Base-by-base conservation (phyloP, 2,329 filamentous ascomycete genomes). In the Bipolaris cookei region DNA sequence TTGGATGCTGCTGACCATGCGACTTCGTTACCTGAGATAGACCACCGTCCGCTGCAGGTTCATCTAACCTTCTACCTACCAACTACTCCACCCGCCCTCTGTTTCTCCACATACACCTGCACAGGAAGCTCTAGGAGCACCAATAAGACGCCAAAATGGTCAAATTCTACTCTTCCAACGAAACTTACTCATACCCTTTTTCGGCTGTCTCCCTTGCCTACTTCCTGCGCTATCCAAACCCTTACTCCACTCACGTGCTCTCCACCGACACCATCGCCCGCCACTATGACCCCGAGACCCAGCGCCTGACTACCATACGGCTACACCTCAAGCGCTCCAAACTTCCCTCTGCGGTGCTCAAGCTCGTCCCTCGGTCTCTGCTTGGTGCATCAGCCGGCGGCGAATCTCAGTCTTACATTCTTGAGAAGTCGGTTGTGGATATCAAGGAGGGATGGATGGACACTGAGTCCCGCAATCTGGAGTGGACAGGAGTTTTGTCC, bases 141-240 rank as follows among this genome's bases (percentile, higher is more conserved):
- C 13, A 46, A 25, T n/a, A 14, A 51, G 28, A 60, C 38, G 38
- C 18, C 50, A 45, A 37, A 14, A 83, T 83, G 81, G 81, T 83
- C 65, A 82, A 82, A 72, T 81, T 83, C 76, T 82, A 82, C 76
- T 77, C 76, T 44, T 76, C 73, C 68, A 86, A 84, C 78, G 89
- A 90, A 76, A 86, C 84, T 70, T 92, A 93, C 82, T 84, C 88
- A 64, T 91, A 94, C 78, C 88, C 90, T 46, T 94, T 94, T 80
- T 88, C 90, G 61, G 90, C 90, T 75, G 91, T 95, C 61, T 92
- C 90, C 46, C 88, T 95, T 76, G 91, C 91, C 79, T 95, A 92
- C 83, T 95, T 94, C 79, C 88, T 95, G 47, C 90, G 91, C 64
- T 95, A 95, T 79, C 92, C 90, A 64, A 95, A 94, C 72, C 91